phyloP scores from a whole-genome alignment of 306 rosid species.

The Vigna trinervia region DNA sequence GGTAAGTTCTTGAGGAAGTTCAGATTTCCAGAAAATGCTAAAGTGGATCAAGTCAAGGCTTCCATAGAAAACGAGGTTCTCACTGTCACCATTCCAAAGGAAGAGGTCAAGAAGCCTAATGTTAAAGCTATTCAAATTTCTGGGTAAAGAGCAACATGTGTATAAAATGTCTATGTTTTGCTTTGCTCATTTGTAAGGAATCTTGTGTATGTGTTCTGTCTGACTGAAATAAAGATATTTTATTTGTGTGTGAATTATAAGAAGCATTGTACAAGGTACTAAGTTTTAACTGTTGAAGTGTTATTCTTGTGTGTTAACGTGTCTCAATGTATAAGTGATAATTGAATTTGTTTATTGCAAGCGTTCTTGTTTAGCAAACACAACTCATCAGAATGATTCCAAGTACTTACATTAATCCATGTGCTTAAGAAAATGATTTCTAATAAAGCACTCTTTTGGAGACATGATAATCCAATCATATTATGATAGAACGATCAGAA shows the following conservation, averaged over 20 bases:
- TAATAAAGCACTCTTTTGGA: too few species aligned
- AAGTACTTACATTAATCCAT: too few species aligned
- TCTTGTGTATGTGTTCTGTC: neutral
- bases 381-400: too few species aligned
- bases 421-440: too few species aligned
- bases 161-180: neutral
- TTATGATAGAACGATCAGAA: too few species aligned
- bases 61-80: neutral
- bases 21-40: neutral
- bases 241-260: neutral
- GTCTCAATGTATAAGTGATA: too few species aligned
- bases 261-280: neutral
- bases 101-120: neutral
- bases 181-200: neutral
- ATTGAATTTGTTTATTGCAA: too few species aligned
- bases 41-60: slow-evolving; percentile 19
- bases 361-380: too few species aligned
- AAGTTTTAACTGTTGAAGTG: neutral
- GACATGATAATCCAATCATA: too few species aligned
- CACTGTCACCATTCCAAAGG: slow-evolving; percentile 1
- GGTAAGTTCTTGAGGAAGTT: slow-evolving; percentile 16
- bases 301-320: neutral
- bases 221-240: neutral
- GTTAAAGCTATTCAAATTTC: neutral
- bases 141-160: neutral